These are phyloP conservation scores for Parmelia sp. DNA, from an alignment of 495 filamentous ascomycete species.

Conservation along the genomic window DNA sequence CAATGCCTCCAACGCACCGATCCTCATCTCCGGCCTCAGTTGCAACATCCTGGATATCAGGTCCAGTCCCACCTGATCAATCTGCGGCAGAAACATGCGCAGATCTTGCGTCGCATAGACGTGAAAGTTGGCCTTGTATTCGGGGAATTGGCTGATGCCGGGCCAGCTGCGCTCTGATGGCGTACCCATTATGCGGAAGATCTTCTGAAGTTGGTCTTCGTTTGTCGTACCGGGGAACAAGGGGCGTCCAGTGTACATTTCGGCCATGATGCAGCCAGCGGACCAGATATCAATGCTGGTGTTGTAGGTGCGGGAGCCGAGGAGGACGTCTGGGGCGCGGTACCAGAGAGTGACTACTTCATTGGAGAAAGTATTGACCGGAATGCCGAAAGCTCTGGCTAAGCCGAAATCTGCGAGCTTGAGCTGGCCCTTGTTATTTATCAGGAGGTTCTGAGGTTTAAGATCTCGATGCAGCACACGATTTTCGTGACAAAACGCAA, in stretches of 20 bases:
- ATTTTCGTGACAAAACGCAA: conserved; percentile 96
- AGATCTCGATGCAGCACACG: conserved; percentile 91
- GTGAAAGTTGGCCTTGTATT: conserved; percentile 91
- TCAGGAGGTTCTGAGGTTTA: conserved; percentile 92
- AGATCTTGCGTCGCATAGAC: conserved; percentile 94
- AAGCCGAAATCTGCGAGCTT: conserved; percentile 96
- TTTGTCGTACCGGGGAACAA: conserved; percentile 94
- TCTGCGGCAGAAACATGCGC: conserved; percentile 75
- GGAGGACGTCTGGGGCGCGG: conserved; percentile 84
- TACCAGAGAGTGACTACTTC: conserved; percentile 98
- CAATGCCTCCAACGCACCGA: conserved; percentile 76
- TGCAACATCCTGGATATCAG: conserved; percentile 86
- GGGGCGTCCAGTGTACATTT: conserved; percentile 91
- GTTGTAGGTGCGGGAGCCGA: conserved; percentile 88
- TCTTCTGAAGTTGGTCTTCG: conserved; percentile 90
- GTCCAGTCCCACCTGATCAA: conserved; percentile 80
- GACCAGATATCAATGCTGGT: conserved; percentile 98
- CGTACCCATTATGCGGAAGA: conserved; percentile 96
- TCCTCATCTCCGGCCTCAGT: conserved; percentile 83
- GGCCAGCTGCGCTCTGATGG: conserved; percentile 91
- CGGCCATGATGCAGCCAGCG: conserved; percentile 96
- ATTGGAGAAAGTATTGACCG: conserved; percentile 97
- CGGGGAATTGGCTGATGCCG: conserved; percentile 79
- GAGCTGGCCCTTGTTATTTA: conserved; percentile 83
- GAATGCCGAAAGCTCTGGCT: conserved; percentile 89